Percentiles rank a stretch among this genome's conserved stretches.
phyloP scores from a whole-genome alignment of 345 rosid genomes.

The Gossypium bickii region DNA sequence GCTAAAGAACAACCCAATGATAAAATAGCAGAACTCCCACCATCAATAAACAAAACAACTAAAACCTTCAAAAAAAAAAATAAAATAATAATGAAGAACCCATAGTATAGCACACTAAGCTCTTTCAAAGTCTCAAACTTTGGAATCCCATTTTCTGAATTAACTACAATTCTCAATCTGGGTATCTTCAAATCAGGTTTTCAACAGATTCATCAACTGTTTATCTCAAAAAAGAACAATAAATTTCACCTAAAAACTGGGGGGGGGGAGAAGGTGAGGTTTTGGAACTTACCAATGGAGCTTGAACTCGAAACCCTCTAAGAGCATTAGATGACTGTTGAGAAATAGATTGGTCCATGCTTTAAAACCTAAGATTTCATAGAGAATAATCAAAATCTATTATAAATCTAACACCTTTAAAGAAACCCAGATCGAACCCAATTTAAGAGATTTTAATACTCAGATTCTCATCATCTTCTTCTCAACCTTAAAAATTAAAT shows the following conservation, averaged over 20 bases:
- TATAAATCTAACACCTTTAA: neutral
- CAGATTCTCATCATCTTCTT: neutral
- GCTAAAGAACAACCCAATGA: neutral
- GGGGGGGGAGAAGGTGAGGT: neutral
- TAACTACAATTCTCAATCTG: neutral
- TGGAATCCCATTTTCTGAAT: neutral
- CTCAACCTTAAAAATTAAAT: neutral
- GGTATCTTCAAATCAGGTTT: slow-evolving; percentile 12
- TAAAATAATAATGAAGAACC: neutral
- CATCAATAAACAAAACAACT: neutral
- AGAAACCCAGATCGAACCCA: neutral
- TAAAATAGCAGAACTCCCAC: neutral
- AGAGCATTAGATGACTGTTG: slow-evolving; percentile 47
- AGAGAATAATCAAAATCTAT: neutral
- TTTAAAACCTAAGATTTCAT: slow-evolving; percentile 25
- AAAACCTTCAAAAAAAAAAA: neutral
- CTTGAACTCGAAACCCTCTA: slow-evolving; percentile 65
- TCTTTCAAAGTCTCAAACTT: neutral
- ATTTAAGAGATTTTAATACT: neutral
- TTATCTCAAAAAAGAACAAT: neutral
- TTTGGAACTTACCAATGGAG: slow-evolving; percentile 60
- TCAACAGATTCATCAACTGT: slow-evolving; percentile 14
- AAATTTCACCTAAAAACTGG: neutral
- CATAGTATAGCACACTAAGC: neutral
- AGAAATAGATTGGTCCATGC: slow-evolving; percentile 52